phyloP scores from a whole-genome alignment of 1,284 basidiomycete genomes.

The Exsudoporus floridanus region DNA sequence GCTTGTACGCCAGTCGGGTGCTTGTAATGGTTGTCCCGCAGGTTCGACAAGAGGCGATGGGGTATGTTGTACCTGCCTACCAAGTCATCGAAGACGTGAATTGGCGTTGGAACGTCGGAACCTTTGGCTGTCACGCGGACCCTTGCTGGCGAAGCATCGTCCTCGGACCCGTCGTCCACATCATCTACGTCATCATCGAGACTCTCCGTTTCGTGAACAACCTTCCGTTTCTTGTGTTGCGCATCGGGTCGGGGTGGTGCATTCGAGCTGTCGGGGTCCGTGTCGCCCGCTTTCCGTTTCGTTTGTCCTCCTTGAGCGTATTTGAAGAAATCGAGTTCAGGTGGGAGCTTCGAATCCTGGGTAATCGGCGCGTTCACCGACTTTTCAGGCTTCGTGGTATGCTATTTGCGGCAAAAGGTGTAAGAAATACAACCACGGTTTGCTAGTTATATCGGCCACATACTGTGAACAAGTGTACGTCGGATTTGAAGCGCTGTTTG shows the following conservation, averaged over 20 bases:
- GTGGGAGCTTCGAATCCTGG: constrained; percentile 57
- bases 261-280: constrained; percentile 11
- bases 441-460: background rate
- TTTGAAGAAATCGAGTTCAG: constrained; percentile 87
- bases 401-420: constrained; percentile 26
- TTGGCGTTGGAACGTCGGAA: constrained; percentile 55
- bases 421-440: constrained; percentile 16
- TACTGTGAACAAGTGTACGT: constrained; percentile 76
- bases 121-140: constrained; percentile 75
- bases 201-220: constrained; percentile 25
- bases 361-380: constrained; percentile 14
- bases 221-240: constrained; percentile 41
- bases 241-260: constrained; percentile 19
- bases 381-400: constrained; percentile 22
- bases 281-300: constrained; percentile 46
- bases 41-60: constrained; percentile 59
- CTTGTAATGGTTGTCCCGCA: constrained; percentile 57
- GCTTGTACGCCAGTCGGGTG: constrained; percentile 74
- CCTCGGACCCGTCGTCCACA: constrained; percentile 32
- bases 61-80: constrained; percentile 55
- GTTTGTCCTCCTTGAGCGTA: constrained; percentile 59
- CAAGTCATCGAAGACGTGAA: constrained; percentile 60
- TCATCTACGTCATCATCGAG: constrained; percentile 35
- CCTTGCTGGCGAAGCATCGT: constrained; percentile 37
- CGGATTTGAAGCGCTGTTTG: constrained; percentile 71